phyloP scores from a whole-genome alignment of 2,329 filamentous ascomycete species.

The Curvularia verruculosa region DNA sequence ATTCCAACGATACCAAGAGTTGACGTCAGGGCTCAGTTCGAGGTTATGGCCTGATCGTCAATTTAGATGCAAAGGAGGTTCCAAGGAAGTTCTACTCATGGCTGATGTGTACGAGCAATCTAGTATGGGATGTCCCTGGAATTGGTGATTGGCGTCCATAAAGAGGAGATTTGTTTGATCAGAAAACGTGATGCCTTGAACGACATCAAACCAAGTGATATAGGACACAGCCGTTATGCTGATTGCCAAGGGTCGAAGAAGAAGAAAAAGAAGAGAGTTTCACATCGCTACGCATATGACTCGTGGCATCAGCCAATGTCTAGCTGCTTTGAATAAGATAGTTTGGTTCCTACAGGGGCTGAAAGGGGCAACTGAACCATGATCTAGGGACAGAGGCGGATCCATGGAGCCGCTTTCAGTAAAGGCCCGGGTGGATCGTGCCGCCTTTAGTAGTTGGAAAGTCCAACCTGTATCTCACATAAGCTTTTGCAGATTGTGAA shows the following conservation, averaged over 20 bases:
- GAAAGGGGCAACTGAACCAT: not conserved
- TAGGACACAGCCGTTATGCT: not conserved
- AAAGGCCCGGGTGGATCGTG: not conserved
- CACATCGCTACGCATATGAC: not conserved
- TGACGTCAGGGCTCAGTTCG: not conserved
- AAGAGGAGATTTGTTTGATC: too few relatives aligned
- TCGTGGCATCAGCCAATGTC: not conserved
- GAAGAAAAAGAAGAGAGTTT: not conserved
- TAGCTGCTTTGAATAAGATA: not conserved
- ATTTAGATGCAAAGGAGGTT: not conserved
- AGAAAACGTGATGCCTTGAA: not conserved
- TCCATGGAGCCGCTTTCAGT: not conserved
- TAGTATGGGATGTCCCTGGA: not conserved
- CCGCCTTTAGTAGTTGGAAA: not conserved
- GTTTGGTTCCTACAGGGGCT: not conserved
- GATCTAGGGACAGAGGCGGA: not conserved
- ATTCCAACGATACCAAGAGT: not conserved
- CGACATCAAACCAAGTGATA: not conserved
- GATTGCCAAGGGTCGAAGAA: not conserved
- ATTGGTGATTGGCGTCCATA: too few relatives aligned
- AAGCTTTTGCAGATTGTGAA: not conserved
- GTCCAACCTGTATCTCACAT: not conserved
- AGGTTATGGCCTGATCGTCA: not conserved
- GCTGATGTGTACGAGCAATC: not conserved
- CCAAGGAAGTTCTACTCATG: not conserved